Evolutionary conservation across 441 rosid genomes (phyloP).

Genomic region (Populus hybrid): DNA sequence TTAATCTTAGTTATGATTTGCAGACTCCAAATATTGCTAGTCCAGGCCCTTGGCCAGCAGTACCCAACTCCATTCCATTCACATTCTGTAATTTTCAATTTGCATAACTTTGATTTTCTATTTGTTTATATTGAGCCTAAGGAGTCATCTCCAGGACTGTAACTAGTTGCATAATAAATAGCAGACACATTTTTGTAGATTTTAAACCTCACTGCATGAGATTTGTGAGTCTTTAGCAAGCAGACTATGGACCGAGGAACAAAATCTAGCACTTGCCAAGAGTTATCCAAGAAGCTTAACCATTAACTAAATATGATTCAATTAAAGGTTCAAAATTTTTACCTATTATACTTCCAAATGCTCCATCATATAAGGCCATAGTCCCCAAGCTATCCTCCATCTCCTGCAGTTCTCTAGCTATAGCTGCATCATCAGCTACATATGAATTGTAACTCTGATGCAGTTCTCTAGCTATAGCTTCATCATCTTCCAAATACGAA

Average conservation of each 20-base stretch:
- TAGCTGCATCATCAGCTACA: neutral
- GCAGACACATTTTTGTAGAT: neutral
- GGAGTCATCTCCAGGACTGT: neutral
- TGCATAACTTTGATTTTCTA: too few species aligned
- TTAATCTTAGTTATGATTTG: neutral
- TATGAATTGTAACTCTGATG: neutral
- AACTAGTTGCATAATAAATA: neutral
- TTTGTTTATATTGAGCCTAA: neutral
- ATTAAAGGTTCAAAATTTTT: neutral
- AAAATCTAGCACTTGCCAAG: neutral
- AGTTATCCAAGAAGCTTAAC: neutral
- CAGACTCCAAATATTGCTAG: neutral
- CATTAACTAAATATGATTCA: neutral
- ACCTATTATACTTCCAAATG: neutral
- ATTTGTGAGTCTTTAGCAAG: neutral
- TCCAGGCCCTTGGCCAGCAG: neutral
- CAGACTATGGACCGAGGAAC: neutral
- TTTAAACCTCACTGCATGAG: neutral
- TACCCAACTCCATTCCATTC: neutral
- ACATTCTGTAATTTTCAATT: neutral
- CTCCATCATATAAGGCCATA: neutral
- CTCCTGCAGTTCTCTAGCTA: neutral
- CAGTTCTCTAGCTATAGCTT: neutral
- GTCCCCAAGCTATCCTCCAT: neutral
- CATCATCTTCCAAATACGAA: neutral